These are phyloP conservation scores for Mrakia gelida DNA, from an alignment of 768 basidiomycete genomes.

Conservation along the genomic window DNA sequence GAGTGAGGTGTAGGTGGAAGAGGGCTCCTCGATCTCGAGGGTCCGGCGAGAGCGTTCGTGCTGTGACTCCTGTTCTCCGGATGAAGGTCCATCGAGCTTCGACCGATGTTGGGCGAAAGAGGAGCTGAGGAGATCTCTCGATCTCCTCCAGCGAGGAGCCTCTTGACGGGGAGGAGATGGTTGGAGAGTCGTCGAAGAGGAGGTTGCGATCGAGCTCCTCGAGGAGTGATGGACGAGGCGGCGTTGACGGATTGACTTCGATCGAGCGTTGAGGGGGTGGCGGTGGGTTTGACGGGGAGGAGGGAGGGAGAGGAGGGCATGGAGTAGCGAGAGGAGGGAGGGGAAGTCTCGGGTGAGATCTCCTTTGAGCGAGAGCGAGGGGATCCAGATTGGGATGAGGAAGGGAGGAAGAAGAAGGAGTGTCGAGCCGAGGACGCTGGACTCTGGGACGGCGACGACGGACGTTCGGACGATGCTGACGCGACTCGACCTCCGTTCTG, in stretches of 20 bases:
- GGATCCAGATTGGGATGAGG: constrained; percentile 5
- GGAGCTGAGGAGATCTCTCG: not conserved
- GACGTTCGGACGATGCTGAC: not conserved
- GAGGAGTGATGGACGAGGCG: not conserved
- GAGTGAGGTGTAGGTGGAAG: constrained; percentile 10
- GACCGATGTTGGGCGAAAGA: not conserved
- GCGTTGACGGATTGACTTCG: constrained; percentile 6
- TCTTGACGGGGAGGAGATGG: constrained; percentile 1
- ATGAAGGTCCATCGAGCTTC: not conserved
- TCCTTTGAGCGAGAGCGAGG: constrained; percentile 15
- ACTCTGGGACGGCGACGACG: not conserved
- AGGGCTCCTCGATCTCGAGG: not conserved
- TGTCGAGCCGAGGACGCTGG: not conserved
- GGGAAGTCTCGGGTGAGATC: not conserved
- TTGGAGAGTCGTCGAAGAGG: constrained; percentile 18
- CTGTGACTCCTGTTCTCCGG: not conserved
- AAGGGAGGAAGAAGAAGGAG: constrained; percentile 8
- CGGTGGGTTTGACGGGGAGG: not conserved
- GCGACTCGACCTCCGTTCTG: not conserved
- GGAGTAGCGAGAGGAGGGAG: constrained; percentile 3
- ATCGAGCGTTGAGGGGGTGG: not conserved
- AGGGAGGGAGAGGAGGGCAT: not conserved
- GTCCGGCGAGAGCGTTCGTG: not conserved
- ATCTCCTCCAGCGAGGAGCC: not conserved
- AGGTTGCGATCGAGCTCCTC: not conserved